phyloP scores from a whole-genome alignment of 768 basidiomycete species.

The Zangia roseola region DNA sequence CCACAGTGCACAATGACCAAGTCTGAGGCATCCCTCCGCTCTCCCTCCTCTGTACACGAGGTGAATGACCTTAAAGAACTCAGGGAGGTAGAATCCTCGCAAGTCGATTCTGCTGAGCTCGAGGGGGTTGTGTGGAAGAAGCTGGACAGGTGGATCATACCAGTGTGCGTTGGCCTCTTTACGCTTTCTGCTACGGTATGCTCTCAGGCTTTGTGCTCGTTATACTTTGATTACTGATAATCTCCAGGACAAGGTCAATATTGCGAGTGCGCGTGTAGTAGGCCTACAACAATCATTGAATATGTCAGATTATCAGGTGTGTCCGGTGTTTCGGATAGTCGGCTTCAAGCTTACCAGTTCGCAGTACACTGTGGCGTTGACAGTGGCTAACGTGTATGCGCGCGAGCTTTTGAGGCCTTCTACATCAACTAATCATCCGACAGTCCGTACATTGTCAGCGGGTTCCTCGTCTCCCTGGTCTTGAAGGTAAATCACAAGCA shows the following conservation, averaged over 20 bases:
- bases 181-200: conserved; percentile 50
- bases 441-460: conserved; percentile 52
- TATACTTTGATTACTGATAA: not conserved
- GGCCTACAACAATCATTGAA: conserved; percentile 50
- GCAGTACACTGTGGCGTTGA: conserved; percentile 33
- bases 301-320: conserved; percentile 16
- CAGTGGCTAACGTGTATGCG: conserved; percentile 20
- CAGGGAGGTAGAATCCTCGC: conserved; percentile 4
- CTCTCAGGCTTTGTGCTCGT: not conserved
- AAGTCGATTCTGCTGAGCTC: conserved; percentile 15
- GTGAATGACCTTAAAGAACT: not conserved
- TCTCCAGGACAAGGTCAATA: conserved; percentile 31
- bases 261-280: conserved; percentile 57
- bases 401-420: not conserved
- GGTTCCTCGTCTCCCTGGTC: conserved; percentile 57
- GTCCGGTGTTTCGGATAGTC: not conserved
- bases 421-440: not conserved
- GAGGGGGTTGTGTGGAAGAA: conserved; percentile 46
- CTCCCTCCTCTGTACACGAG: not conserved
- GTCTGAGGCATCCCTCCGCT: too few species aligned
- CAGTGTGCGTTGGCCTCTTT: conserved; percentile 49
- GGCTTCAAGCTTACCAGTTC: not conserved
- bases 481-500: conserved; percentile 38
- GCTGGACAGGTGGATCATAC: conserved; percentile 45
- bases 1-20: too few species aligned